Base-by-base conservation (phyloP, 2,329 filamentous ascomycete genomes). In the Parasarocladium wereldwijsianum region DNA sequence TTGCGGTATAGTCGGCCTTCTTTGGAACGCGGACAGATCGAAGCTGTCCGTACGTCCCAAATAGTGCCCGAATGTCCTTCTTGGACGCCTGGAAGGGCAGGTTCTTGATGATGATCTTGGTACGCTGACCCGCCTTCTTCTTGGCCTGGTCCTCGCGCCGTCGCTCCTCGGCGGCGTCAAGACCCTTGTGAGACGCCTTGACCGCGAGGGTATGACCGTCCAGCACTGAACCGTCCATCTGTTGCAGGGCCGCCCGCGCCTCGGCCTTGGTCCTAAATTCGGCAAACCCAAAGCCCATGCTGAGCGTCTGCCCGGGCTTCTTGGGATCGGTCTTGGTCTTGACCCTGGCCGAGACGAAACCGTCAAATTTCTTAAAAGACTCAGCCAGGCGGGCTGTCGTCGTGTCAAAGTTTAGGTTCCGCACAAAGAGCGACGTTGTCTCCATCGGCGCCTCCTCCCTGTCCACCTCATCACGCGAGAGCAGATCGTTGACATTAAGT, bases 91-190 rank as follows among this genome's bases (percentile, higher is more conserved):
- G 84, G 60, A 98, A 98, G 13, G 90, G 87, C 54, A 98, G 60
- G 61, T 98, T 98, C 65, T 96, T 98, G 62, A 98, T 79, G 55
- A 96, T 77, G 47, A 98, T 79, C 66, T 96, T 96, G 27, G 86
- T 94, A 41, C 74, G 70, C 48, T 76, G 72, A 11, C 69, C 70
- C 15, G 81, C 75, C 29, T 70, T 58, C 54, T 87, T 92, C 64
- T 85, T 92, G 29, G 78, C 75, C 39, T 70, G 73, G 47, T 96
- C 85, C 40, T 87, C 78, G 41, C 77, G 78, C 39, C 79, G 74
- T 40, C 81, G 72, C 55, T 93, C 82, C 49, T 93, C 84, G 2
- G 82, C 86, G 12, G 84, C 84, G 56, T 96, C 86, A 34, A 76
- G 65, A 13, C 80, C 83, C 52, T 78, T 85, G 58, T 94, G 84